Percentiles rank a stretch among this genome's conserved stretches.
Conservation (phyloP, 139 green algal genomes). For the Spirogloea muscicola region DNA sequence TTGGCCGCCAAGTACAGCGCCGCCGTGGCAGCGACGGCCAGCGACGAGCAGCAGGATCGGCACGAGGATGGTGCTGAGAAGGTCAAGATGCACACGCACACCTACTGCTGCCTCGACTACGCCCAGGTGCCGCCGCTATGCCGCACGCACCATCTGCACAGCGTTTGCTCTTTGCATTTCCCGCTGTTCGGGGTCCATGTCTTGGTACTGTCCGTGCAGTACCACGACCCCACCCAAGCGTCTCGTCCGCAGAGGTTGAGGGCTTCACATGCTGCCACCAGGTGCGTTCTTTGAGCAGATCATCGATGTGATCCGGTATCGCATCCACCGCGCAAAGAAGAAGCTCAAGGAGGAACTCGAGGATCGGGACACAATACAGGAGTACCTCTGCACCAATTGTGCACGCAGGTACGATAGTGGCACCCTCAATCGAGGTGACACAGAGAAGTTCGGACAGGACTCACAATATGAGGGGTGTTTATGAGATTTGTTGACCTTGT, state of each 20-base stretch:
- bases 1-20: too few relatives aligned
- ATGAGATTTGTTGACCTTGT: too few relatives aligned
- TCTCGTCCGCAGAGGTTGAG: too few relatives aligned
- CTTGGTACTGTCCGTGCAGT: too few relatives aligned
- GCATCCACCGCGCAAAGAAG: slow-evolving; percentile 34
- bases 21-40: too few relatives aligned
- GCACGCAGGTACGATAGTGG: neutral
- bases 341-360: slow-evolving; percentile 46
- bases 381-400: slow-evolving; percentile 40
- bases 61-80: slow-evolving; percentile 19
- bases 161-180: too few relatives aligned
- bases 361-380: slow-evolving; percentile 32
- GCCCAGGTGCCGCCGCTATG: slow-evolving; percentile 20
- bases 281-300: too few relatives aligned
- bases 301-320: slow-evolving; percentile 39
- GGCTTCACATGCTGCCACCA: too few relatives aligned
- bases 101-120: slow-evolving; percentile 43
- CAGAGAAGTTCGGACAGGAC: neutral
- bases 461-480: neutral
- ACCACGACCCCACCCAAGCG: too few relatives aligned
- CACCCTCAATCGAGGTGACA: neutral
- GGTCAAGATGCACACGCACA: slow-evolving; percentile 32
- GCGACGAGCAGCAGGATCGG: too few relatives aligned
- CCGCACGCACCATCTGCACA: too few relatives aligned
- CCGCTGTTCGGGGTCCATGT: too few relatives aligned